A percentile compares a stretch with the other conserved stretches of the same genome.
phyloP scores from a whole-genome alignment of 106 monocot genomes.

The Allium cepa region DNA sequence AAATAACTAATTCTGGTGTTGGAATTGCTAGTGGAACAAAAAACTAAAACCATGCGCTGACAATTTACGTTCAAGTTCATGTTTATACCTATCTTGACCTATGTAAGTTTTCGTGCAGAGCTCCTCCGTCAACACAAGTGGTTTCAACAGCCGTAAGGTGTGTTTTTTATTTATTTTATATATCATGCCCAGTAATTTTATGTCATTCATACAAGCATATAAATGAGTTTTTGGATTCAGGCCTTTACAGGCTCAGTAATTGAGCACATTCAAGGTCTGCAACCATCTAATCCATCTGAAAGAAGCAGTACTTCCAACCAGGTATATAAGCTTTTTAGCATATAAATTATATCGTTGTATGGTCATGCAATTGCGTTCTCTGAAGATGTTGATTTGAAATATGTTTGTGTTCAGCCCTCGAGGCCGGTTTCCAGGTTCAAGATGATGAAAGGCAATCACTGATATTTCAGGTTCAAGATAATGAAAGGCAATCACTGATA shows the following conservation, averaged over 20 bases:
- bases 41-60: not conserved
- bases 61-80: not conserved
- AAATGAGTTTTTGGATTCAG: constrained; percentile 16
- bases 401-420: constrained; percentile 21
- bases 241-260: constrained; percentile 66
- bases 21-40: not conserved
- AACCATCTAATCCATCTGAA: constrained; percentile 12
- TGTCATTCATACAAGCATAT: too few species aligned
- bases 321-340: constrained; percentile 14
- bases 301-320: constrained; percentile 15
- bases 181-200: too few species aligned
- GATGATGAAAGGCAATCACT: constrained; percentile 47
- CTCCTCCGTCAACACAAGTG: constrained; percentile 5
- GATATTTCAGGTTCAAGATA: constrained; percentile 64
- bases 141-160: constrained; percentile 13
- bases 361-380: not conserved
- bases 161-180: not conserved
- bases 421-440: constrained; percentile 73
- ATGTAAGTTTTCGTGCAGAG: constrained; percentile 16
- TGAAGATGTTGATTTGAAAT: not conserved
- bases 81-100: not conserved
- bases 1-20: not conserved
- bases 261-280: constrained; percentile 40
- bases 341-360: not conserved
- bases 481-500: constrained; percentile 32